Evolutionary conservation across 352 stramenopile genomes (phyloP), one percentile per base, ranked within the genome.

Genomic region (Halophytophthora polymorphica): DNA sequence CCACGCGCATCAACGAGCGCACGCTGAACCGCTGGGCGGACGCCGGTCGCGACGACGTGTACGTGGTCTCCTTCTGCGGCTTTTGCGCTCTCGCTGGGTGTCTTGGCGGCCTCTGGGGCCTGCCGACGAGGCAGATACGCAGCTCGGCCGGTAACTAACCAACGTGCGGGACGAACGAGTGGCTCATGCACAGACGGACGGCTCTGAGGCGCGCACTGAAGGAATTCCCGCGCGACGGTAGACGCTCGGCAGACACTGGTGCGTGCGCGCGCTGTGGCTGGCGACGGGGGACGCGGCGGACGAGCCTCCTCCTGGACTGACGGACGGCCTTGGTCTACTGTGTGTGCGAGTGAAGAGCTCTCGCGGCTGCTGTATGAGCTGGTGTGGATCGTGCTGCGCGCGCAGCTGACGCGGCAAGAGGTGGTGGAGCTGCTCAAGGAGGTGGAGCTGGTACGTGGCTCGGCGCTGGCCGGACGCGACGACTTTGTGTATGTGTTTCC

Each of bases 341-440:
- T n/a, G n/a, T n/a, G n/a, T n/a, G 25, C 3, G 8, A 18, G 18
- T 19, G 7, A 37, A 82, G 74, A 74, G 40, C 64, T 90, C 7
- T 75, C 83, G 37, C 71, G 74, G 3, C 53, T 90, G 46, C 67
- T 90, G 38, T 90, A 93, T 45, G 83, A 93, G 56, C 77, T 93
- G 40, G 54, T 93, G 31, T 88, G 77, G 74, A 61, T 83, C 52
- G 83, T 84, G 2, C 55, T 88, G n/a, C 65, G 87, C 29, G 64
- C 68, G 28, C 90, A 90, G 48, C 62, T 90, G 22, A 68, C 73
- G 14, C 77, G 79, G 10, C 82, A 88, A n/a, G 78, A 92, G 35
- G 66, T 88, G 44, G 51, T 92, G 23, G 71, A 60, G 21, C 50
- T 93, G 34, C 59, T 93, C 14, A 90, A 90, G 47, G 77, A 93